These are phyloP conservation scores for Hypoxylon sp. DNA, from an alignment of 2,329 filamentous ascomycete genomes.

Conservation along the genomic window DNA sequence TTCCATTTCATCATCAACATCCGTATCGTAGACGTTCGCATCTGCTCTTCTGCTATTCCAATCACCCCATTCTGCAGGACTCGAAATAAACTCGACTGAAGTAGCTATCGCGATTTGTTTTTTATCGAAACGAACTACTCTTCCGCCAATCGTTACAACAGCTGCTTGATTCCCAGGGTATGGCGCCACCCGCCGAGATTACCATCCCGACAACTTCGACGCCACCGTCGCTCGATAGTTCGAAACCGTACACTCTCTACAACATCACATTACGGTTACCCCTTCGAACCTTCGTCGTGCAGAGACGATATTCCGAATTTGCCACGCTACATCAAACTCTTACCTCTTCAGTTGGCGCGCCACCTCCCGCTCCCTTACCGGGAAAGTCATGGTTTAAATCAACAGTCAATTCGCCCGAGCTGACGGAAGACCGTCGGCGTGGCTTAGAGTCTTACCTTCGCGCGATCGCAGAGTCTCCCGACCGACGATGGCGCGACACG, in stretches of 20 bases:
- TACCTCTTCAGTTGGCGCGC: conserved; percentile 63
- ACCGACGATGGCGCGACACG: conserved; percentile 78
- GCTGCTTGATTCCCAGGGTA: conserved; percentile 44
- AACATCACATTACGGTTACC: conserved; percentile 81
- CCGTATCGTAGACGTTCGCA: too few species aligned
- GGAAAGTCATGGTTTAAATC: conserved; percentile 80
- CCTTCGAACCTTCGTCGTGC: conserved; percentile 76
- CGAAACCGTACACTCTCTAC: conserved; percentile 79
- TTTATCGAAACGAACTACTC: too few species aligned
- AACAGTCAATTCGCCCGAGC: conserved; percentile 72
- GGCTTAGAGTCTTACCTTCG: conserved; percentile 77
- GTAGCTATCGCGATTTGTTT: not conserved
- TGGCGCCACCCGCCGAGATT: conserved; percentile 73
- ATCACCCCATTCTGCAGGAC: too few species aligned
- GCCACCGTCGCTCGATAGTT: conserved; percentile 56
- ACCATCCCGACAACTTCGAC: conserved; percentile 72
- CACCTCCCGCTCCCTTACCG: conserved; percentile 74
- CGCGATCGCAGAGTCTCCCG: conserved; percentile 75
- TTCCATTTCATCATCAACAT: conserved; percentile 21
- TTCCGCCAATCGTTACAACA: not conserved
- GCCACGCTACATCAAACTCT: conserved; percentile 70
- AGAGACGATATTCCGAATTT: conserved; percentile 87
- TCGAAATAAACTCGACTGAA: not conserved
- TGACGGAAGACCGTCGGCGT: conserved; percentile 74
- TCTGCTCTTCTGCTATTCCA: too few species aligned